Percentiles rank a stretch among this genome's conserved stretches.
Conservation (phyloP, 139 green algal genomes). For the Chlorella sp. region DNA sequence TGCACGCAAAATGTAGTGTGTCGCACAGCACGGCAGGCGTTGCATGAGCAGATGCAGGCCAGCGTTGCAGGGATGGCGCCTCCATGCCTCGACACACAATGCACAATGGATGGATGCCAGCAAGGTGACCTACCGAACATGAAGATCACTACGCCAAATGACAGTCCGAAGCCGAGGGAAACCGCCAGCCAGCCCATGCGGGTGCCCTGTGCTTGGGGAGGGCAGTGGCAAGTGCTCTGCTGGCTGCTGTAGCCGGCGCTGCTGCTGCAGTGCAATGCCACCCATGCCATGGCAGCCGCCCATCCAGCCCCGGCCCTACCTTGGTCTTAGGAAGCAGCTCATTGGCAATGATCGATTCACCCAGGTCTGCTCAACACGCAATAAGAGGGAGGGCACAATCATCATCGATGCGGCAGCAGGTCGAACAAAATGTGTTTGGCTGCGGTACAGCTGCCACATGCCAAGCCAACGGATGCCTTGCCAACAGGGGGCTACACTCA, state of each 20-base stretch:
- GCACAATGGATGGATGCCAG: too few species aligned
- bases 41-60: too few species aligned
- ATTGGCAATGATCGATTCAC: conserved; percentile 46
- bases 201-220: not conserved
- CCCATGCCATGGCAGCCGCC: not conserved
- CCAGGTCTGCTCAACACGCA: conserved; percentile 17
- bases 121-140: too few species aligned
- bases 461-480: not conserved
- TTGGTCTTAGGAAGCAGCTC: conserved; percentile 44
- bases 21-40: too few species aligned
- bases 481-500: not conserved
- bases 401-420: not conserved
- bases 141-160: conserved; percentile 40
- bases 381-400: too few species aligned
- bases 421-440: not conserved
- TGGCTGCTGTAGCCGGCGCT: not conserved
- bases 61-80: too few species aligned
- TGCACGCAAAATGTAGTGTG: too few species aligned
- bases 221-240: not conserved
- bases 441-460: not conserved
- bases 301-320: not conserved
- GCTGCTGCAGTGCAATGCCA: not conserved
- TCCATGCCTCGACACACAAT: too few species aligned
- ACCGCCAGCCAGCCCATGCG: conserved; percentile 41
- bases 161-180: conserved; percentile 41